phyloP scores from a whole-genome alignment of 163 green algal genomes.

The Chlorella variabilis region DNA sequence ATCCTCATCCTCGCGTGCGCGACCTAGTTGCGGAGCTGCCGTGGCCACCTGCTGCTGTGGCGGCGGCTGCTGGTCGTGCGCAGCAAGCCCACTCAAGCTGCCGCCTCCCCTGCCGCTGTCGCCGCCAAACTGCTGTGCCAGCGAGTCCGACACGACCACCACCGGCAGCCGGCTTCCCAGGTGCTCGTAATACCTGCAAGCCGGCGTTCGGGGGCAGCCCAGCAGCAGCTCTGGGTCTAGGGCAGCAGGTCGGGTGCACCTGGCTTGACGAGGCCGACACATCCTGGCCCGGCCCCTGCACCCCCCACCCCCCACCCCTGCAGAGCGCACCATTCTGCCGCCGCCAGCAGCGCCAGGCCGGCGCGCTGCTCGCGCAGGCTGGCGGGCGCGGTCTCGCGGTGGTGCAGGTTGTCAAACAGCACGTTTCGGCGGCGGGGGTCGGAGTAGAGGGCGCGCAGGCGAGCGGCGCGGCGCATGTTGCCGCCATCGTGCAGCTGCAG shows the following conservation, averaged over 20 bases:
- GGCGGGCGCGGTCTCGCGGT: conserved; percentile 43
- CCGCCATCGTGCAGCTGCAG: conserved; percentile 33
- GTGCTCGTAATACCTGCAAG: conserved; percentile 42
- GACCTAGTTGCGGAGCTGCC: not conserved
- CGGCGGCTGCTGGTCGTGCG: not conserved
- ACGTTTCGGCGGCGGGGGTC: conserved; percentile 58
- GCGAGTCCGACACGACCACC: conserved; percentile 52
- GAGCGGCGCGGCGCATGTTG: conserved; percentile 50
- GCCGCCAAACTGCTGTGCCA: conserved; percentile 38
- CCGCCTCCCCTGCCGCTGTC: not conserved
- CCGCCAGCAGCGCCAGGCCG: conserved; percentile 23
- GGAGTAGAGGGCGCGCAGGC: conserved; percentile 64
- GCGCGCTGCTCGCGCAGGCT: not conserved
- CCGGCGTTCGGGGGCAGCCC: not conserved
- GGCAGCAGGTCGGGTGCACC: not conserved
- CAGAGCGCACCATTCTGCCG: conserved; percentile 33
- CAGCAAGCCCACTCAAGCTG: not conserved
- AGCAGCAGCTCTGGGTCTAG: not conserved
- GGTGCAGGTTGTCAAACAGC: conserved; percentile 78
- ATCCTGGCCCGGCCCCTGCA: too few relatives aligned
- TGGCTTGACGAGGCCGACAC: not conserved
- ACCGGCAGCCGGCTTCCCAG: conserved; percentile 45
- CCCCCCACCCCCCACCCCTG: not conserved
- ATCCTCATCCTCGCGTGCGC: not conserved
- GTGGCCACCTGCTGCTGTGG: not conserved